These are phyloP conservation scores for Phoma sp. DNA, from an alignment of 2,329 filamentous ascomycete species.

Conservation along the genomic window DNA sequence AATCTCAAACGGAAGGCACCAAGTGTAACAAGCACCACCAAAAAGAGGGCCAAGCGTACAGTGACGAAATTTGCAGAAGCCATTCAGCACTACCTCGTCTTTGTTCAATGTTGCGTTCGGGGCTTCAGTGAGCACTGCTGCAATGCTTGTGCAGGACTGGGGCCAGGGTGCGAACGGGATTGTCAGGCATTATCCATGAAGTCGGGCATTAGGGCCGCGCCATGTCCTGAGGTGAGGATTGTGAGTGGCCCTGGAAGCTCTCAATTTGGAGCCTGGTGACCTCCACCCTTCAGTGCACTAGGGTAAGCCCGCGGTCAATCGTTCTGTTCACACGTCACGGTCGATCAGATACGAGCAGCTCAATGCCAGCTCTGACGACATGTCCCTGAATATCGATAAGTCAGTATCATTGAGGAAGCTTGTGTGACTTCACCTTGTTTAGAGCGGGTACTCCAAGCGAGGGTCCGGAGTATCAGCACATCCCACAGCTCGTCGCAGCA, in stretches of 20 bases:
- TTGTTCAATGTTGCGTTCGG: conserved; percentile 2
- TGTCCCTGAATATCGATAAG: neutral
- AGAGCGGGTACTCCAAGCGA: conserved; percentile 4
- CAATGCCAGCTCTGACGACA: conserved; percentile 9
- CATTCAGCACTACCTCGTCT: neutral
- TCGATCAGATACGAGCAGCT: neutral
- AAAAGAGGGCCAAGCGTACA: conserved; percentile 4
- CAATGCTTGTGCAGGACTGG: conserved; percentile 18
- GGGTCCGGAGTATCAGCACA: neutral
- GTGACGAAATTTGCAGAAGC: conserved; percentile 5
- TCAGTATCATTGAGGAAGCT: neutral
- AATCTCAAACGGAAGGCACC: neutral
- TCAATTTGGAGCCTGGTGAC: conserved; percentile 17
- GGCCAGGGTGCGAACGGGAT: conserved; percentile 23
- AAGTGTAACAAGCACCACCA: neutral
- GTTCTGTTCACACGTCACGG: conserved; percentile 14
- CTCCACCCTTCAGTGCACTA: conserved; percentile 15
- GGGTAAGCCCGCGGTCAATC: conserved; percentile 8
- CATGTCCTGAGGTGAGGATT: conserved; percentile 22
- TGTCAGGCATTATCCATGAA: conserved; percentile 19
- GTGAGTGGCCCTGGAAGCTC: conserved; percentile 24
- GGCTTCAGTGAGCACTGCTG: conserved; percentile 10
- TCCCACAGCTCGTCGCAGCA: conserved; percentile 3
- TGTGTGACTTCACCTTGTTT: neutral
- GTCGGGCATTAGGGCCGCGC: conserved; percentile 18